These are phyloP conservation scores for Sclerotinia subarctica DNA, from an alignment of 2,329 filamentous ascomycete genomes.

Conservation along the genomic window DNA sequence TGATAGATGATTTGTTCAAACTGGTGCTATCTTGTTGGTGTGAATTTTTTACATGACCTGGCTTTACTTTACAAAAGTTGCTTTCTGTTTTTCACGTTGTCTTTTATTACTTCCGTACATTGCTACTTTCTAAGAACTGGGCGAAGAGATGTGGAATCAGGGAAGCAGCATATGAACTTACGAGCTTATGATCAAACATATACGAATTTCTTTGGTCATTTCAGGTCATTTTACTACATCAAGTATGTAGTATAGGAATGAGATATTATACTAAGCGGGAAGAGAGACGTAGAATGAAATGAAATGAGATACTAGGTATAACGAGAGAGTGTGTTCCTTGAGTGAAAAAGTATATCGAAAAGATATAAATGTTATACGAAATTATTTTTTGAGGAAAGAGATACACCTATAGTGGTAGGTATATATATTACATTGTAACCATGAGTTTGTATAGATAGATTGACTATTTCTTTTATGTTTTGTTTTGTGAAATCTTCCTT, in stretches of 20 bases:
- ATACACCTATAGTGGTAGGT: no score
- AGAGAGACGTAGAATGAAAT: background rate
- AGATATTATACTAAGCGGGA: background rate
- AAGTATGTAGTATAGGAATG: background rate
- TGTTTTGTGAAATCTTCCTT: no score
- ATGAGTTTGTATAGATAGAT: no score
- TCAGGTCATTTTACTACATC: background rate
- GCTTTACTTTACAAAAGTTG: background rate
- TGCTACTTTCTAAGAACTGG: background rate
- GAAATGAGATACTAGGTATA: no score
- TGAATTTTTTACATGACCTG: background rate
- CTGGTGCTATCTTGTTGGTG: background rate
- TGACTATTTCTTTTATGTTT: no score
- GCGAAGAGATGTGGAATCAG: background rate
- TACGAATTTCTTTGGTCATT: background rate
- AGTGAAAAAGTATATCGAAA: background rate
- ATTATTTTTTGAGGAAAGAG: no score
- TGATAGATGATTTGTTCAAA: background rate
- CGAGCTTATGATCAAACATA: background rate
- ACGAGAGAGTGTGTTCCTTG: background rate
- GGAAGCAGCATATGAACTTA: background rate
- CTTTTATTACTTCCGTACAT: background rate
- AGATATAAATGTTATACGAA: no score
- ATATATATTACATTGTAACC: no score
- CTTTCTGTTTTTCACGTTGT: background rate